Conservation (phyloP, 2,329 filamentous ascomycete species). For the Paecilomyces niveus region DNA sequence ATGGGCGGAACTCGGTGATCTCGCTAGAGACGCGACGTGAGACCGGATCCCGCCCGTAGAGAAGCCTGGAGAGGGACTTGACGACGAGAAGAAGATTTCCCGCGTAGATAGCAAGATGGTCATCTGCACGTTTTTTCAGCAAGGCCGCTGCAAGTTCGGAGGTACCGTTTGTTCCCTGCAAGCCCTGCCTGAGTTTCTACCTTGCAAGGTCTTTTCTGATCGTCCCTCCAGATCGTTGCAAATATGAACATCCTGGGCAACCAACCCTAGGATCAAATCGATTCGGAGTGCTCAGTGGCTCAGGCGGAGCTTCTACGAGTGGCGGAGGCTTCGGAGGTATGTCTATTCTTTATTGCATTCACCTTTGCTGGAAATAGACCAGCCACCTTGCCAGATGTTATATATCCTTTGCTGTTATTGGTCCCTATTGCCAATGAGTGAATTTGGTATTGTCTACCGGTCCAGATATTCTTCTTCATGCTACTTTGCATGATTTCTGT, state of each 20-base stretch:
- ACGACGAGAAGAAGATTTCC: conserved; percentile 1
- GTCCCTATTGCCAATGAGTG: background rate
- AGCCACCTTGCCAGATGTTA: background rate
- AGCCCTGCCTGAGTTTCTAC: background rate
- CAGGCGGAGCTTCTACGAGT: background rate
- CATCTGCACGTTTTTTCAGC: conserved; percentile 58
- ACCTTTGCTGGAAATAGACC: background rate
- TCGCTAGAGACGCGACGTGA: background rate
- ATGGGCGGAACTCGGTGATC: background rate
- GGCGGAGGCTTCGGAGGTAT: conserved; percentile 34
- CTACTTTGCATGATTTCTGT: background rate
- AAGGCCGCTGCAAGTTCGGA: conserved; percentile 60
- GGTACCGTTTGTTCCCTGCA: conserved; percentile 33
- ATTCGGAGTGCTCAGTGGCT: conserved; percentile 46
- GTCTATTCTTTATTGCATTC: conserved; percentile 8
- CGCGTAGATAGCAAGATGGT: conserved; percentile 23
- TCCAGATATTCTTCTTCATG: background rate
- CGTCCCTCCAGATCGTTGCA: conserved; percentile 47
- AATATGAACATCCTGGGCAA: conserved; percentile 50
- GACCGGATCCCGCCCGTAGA: background rate
- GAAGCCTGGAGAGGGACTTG: conserved; percentile 1
- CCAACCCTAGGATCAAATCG: conserved; percentile 44
- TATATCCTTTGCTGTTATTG: background rate
- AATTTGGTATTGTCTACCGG: background rate
- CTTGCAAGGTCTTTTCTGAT: conserved; percentile 8